Percentiles rank a stretch among this genome's conserved stretches.
Evolutionary conservation across 2,329 filamentous ascomycete species (phyloP).

Genomic region (Pseudogymnoascus sp.): DNA sequence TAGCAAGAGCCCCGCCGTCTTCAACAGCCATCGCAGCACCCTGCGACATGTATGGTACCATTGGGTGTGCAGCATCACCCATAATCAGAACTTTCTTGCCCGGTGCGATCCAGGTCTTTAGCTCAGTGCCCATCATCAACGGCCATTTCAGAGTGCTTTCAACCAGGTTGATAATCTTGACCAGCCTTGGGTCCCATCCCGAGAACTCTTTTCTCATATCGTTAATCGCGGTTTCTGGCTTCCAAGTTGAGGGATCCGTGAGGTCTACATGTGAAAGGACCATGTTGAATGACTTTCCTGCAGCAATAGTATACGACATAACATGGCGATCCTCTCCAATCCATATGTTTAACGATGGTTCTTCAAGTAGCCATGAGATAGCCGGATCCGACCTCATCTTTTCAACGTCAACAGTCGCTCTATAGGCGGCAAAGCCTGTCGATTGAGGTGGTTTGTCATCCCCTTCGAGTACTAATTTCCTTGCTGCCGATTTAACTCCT

Average conservation of each 20-base stretch:
- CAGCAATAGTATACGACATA: constrained; percentile 37
- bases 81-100: constrained; percentile 27
- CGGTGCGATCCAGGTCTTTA: constrained; percentile 6
- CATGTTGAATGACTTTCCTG: constrained; percentile 37
- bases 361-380: constrained; percentile 31
- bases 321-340: constrained; percentile 35
- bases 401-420: constrained; percentile 32
- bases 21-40: constrained; percentile 37
- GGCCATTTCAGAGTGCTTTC: constrained; percentile 22
- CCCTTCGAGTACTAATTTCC: constrained; percentile 12
- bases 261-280: constrained; percentile 36
- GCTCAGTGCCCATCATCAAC: background rate
- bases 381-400: constrained; percentile 31
- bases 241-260: constrained; percentile 27
- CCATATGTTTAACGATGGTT: constrained; percentile 30
- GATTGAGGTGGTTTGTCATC: constrained; percentile 25
- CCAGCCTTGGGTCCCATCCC: constrained; percentile 30
- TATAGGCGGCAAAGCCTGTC: constrained; percentile 35
- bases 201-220: constrained; percentile 29
- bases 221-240: constrained; percentile 20
- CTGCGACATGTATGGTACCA: constrained; percentile 36
- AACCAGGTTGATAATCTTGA: constrained; percentile 30
- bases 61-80: constrained; percentile 35
- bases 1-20: constrained; percentile 33
- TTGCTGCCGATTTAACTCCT: constrained; percentile 27